A percentile compares a stretch with the other conserved stretches of the same genome.
Conservation (phyloP, 1,284 basidiomycete genomes). For the Pholiota adiposa region DNA sequence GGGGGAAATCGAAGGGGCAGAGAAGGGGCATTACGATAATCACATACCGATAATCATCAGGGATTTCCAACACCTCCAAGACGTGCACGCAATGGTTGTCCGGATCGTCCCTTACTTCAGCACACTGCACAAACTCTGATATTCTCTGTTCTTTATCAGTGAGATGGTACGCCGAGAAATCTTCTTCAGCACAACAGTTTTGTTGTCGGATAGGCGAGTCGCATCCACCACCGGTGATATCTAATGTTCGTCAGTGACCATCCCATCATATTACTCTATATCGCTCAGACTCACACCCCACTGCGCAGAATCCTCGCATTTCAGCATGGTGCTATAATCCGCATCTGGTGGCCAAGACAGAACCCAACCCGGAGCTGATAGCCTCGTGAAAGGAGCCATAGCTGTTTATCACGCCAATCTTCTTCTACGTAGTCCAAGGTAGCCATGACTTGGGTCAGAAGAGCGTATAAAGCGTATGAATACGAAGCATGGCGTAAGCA, state of each 20-base stretch:
- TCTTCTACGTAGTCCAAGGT: too few species aligned
- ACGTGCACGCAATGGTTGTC: slow-evolving; percentile 40
- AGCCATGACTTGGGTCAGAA: too few species aligned
- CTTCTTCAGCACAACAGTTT: neutral
- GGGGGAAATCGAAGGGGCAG: slow-evolving; percentile 19
- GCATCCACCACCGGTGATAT: neutral
- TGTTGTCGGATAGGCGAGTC: neutral
- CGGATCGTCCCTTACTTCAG: slow-evolving; percentile 23
- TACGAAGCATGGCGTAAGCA: too few species aligned
- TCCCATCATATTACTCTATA: neutral
- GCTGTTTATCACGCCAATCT: neutral
- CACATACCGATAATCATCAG: slow-evolving; percentile 19
- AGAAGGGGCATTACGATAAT: slow-evolving; percentile 38
- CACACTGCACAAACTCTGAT: neutral
- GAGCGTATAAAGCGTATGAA: too few species aligned
- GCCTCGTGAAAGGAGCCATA: slow-evolving; percentile 10
- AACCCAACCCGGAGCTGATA: slow-evolving; percentile 15
- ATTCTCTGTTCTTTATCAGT: neutral
- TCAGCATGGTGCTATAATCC: neutral
- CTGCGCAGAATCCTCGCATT: neutral
- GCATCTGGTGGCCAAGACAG: slow-evolving; percentile 7
- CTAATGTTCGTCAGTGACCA: neutral
- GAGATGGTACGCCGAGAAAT: neutral
- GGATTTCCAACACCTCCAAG: slow-evolving; percentile 30
- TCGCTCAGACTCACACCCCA: neutral